A percentile compares a stretch with the other conserved stretches of the same genome.
Evolutionary conservation across 345 rosid genomes (phyloP).

Genomic region (Brassica rapa): DNA sequence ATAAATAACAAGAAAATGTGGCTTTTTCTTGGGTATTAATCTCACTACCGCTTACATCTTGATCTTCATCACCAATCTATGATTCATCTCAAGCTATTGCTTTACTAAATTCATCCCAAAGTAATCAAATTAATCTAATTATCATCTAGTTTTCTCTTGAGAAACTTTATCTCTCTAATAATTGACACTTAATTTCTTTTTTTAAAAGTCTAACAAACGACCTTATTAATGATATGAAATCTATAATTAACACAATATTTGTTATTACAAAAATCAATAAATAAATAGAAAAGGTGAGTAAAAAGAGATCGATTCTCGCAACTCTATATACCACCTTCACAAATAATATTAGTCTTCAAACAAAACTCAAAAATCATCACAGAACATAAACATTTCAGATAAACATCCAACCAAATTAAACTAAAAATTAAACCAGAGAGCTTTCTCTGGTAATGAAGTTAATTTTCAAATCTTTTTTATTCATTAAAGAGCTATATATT

Average conservation of each 20-base stretch:
- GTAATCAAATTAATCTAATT: too few relatives aligned
- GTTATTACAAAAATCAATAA: background rate
- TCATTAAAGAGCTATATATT: background rate
- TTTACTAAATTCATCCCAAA: too few relatives aligned
- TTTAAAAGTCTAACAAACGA: background rate
- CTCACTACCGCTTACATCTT: too few relatives aligned
- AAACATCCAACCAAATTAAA: constrained; percentile 5
- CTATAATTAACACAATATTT: background rate
- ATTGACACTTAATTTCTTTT: too few relatives aligned
- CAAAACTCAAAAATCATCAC: background rate
- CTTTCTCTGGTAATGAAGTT: constrained; percentile 4
- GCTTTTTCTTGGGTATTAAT: too few relatives aligned
- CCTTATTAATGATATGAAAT: constrained; percentile 13
- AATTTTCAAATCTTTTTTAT: constrained; percentile 6
- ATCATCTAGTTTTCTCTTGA: too few relatives aligned
- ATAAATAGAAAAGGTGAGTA: constrained; percentile 12
- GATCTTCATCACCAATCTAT: too few relatives aligned
- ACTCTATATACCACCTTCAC: constrained; percentile 14
- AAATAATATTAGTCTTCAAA: constrained; percentile 8
- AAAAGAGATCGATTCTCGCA: constrained; percentile 41
- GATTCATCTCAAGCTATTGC: too few relatives aligned
- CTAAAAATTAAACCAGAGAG: background rate
- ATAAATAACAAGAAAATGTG: too few relatives aligned
- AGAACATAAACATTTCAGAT: background rate
- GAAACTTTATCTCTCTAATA: too few relatives aligned